A percentile compares a stretch with the other conserved stretches of the same genome.
Conservation (phyloP, 2,329 filamentous ascomycete genomes). For the Aspergillus thermomutatus region DNA sequence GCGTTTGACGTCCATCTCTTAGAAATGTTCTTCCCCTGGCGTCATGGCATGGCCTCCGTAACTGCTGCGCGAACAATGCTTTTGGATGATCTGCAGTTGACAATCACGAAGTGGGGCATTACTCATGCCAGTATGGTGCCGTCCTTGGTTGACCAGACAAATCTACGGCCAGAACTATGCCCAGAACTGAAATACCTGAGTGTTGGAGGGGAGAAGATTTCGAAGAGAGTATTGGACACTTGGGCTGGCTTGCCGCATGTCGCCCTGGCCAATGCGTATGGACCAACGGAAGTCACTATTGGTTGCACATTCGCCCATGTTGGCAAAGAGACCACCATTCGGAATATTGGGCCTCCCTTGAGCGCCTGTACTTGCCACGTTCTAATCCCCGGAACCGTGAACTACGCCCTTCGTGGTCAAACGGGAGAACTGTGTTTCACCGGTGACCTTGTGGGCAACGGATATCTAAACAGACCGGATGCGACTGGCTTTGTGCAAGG, state of each 20-base stretch:
- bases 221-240: conserved; percentile 29
- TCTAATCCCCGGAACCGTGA: conserved; percentile 22
- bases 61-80: conserved; percentile 27
- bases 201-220: conserved; percentile 37
- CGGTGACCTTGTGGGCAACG: conserved; percentile 26
- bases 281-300: conserved; percentile 35
- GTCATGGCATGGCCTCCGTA: conserved; percentile 24
- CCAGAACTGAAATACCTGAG: conserved; percentile 27
- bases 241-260: conserved; percentile 25
- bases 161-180: conserved; percentile 19
- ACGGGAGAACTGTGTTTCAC: conserved; percentile 29
- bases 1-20: conserved; percentile 31
- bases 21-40: conserved; percentile 32
- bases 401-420: conserved; percentile 23
- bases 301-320: conserved; percentile 29
- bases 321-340: conserved; percentile 19
- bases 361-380: conserved; percentile 24
- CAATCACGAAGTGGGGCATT: conserved; percentile 25
- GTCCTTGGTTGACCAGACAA: conserved; percentile 24
- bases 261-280: conserved; percentile 31
- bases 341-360: conserved; percentile 31
- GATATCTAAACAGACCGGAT: conserved; percentile 29
- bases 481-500: conserved; percentile 19
- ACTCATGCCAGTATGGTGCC: conserved; percentile 31
- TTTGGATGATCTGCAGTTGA: conserved; percentile 23